These are phyloP conservation scores for Calonectria honghensis DNA, from an alignment of 2,329 filamentous ascomycete genomes.

Conservation along the genomic window DNA sequence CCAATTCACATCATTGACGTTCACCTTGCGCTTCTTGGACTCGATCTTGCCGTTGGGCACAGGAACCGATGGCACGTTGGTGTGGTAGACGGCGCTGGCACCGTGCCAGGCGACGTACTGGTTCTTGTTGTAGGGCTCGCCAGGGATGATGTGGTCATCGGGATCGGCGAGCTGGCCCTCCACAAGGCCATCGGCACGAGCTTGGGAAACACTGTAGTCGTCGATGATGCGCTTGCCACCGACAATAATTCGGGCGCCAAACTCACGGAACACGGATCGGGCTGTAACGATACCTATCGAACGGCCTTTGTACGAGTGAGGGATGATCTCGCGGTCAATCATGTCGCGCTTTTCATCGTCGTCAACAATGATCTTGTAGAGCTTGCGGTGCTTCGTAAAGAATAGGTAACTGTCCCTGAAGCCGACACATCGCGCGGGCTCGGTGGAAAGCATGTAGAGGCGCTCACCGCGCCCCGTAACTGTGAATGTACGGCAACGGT, in stretches of 20 bases:
- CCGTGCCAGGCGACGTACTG: constrained; percentile 99
- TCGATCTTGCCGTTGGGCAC: constrained; percentile 85
- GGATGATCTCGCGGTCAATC: constrained; percentile 96
- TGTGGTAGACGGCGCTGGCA: constrained; percentile 96
- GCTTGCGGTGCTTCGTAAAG: constrained; percentile 97
- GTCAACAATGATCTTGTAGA: constrained; percentile 98
- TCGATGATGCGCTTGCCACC: constrained; percentile 90
- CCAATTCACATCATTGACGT: constrained; percentile 96
- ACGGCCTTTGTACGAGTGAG: constrained; percentile 98
- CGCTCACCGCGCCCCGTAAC: constrained; percentile 88
- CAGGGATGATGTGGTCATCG: constrained; percentile 84
- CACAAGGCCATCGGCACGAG: constrained; percentile 83
- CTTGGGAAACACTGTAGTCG: constrained; percentile 89
- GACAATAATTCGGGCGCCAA: constrained; percentile 94
- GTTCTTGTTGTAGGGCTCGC: constrained; percentile 97
- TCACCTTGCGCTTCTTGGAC: constrained; percentile 88
- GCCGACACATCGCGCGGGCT: constrained; percentile 95
- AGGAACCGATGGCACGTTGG: constrained; percentile 84
- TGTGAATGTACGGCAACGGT: constrained; percentile 96
- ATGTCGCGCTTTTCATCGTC: constrained; percentile 98
- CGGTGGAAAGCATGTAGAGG: constrained; percentile 98
- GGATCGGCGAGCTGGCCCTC: constrained; percentile 96
- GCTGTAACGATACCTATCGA: constrained; percentile 98
- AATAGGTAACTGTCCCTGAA: constrained; percentile 99
- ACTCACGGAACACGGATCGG: constrained; percentile 96